Conservation (phyloP, 2,329 filamentous ascomycete genomes). For the Ilyonectria robusta region DNA sequence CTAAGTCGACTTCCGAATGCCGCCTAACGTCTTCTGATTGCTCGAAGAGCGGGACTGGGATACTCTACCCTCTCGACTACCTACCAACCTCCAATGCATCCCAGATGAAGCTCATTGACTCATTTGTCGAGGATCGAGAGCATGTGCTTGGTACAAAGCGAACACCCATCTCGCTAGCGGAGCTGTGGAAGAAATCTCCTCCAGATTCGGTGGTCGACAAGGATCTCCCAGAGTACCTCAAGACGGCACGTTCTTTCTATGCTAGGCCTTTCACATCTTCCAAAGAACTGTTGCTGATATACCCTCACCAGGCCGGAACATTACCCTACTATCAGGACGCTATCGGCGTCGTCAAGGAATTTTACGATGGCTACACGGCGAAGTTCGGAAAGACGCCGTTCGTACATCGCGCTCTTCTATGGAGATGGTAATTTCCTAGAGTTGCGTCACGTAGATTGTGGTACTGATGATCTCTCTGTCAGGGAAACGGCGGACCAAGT, state of each 20-base stretch:
- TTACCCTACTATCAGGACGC: background rate
- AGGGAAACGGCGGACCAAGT: background rate
- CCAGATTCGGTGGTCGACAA: background rate
- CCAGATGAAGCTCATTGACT: background rate
- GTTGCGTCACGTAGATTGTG: background rate
- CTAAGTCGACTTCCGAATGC: background rate
- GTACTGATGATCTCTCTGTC: background rate
- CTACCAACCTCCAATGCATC: background rate
- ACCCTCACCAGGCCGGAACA: background rate
- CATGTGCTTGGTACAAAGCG: background rate
- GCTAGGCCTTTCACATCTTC: background rate
- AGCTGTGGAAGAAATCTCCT: background rate
- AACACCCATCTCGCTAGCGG: background rate
- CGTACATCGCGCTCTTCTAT: background rate
- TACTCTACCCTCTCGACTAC: slow-evolving; percentile 2
- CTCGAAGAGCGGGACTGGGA: background rate
- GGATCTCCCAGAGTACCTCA: background rate
- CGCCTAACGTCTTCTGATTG: background rate
- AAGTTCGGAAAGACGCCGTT: background rate
- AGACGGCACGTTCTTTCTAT: background rate
- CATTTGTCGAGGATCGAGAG: background rate
- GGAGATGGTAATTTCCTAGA: background rate
- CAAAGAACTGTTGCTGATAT: background rate
- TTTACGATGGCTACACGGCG: background rate
- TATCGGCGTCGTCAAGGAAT: background rate